Evolutionary conservation across 2,329 filamentous ascomycete genomes (phyloP), one percentile per base, ranked within the genome.

Genomic region (Fusarium setosum): DNA sequence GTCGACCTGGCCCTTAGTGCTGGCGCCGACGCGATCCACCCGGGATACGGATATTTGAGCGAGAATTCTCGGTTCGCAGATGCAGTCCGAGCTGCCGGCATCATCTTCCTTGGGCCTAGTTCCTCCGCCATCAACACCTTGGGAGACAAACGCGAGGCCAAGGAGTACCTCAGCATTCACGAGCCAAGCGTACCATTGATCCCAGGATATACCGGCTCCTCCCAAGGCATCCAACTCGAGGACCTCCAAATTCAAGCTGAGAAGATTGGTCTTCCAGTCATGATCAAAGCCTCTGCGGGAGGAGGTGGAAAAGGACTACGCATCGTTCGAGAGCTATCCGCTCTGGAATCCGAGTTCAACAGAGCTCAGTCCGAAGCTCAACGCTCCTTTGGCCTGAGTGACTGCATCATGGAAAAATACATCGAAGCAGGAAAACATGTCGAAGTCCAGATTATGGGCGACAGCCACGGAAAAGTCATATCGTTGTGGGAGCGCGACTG

Each of bases 31-130:
- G 44, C 44, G 18, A 47, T 47, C 3, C 44, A 47, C 4, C 44
- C 44, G 1, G 44, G 44, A 12, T 47, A 47, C 29, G 44, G 44
- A 13, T 47, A 47, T 29, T 6, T 47, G 18, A 47, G 44, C 7
- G 44, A 47, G 20, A 47, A 47, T 23, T 34, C 44, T 8, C 44
- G 44, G 1, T 47, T 47, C 10, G 44, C 44, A 6, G 44, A 47
- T 4, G 44, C 44, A n/a, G 44, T 47, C n/a, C 44, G 44, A 23
- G 44, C 44, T 1, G 44, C 44, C 1, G 87, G 86, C 0, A 77
- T 89, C 49, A 77, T 78, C 1, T 90, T 87, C 72, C 81, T 86
- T 4, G 88, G 88, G 0, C 88, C 88, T 1, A 80, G 79, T 11
- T 78, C 84, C 0, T 76, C 79, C 18, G 76, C 76, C 18, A 88